Conservation (phyloP, 2,329 filamentous ascomycete species). For the Tolypocladium inflatum region DNA sequence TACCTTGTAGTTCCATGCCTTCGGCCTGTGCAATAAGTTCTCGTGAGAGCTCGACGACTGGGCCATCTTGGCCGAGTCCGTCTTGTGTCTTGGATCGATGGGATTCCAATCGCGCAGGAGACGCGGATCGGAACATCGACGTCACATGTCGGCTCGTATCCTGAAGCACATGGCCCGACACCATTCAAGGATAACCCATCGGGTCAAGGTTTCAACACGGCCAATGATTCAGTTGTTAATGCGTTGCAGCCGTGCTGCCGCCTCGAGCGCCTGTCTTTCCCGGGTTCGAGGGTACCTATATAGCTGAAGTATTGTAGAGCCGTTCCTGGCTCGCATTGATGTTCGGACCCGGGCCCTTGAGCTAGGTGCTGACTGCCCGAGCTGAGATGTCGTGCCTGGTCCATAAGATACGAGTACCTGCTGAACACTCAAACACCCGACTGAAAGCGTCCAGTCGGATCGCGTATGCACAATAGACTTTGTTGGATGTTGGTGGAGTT, state of each 20-base stretch:
- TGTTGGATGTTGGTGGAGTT: neutral
- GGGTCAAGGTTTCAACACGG: neutral
- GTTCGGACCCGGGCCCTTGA: neutral
- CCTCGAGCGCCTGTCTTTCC: neutral
- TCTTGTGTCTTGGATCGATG: neutral
- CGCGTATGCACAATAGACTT: neutral
- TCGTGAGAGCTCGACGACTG: neutral
- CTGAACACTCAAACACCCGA: neutral
- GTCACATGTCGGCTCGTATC: neutral
- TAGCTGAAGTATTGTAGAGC: neutral
- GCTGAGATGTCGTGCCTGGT: neutral
- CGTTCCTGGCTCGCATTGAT: neutral
- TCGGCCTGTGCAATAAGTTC: neutral
- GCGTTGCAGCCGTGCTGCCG: neutral
- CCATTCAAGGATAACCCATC: neutral
- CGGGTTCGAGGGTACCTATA: neutral
- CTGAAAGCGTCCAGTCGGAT: neutral
- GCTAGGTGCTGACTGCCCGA: neutral
- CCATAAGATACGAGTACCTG: too few relatives aligned
- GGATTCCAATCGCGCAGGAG: neutral
- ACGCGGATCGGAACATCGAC: neutral
- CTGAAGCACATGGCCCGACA: neutral
- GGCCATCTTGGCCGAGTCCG: neutral
- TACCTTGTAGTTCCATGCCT: neutral
- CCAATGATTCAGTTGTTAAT: neutral